Conservation (phyloP, 306 rosid species). For the Prunus mume region DNA sequence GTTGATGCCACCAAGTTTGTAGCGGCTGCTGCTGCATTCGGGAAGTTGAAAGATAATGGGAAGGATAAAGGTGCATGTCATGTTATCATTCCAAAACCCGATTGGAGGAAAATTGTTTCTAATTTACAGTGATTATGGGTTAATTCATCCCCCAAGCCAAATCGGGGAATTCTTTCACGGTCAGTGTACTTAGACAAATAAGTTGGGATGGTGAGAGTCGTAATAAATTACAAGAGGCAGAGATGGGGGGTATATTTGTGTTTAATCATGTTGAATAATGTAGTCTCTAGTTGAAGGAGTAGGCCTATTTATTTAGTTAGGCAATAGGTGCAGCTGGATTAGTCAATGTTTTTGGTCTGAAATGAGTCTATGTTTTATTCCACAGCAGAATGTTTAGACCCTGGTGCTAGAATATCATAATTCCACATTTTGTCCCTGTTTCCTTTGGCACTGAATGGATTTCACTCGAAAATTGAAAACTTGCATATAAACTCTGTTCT, state of each 20-base stretch:
- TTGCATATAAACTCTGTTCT: neutral
- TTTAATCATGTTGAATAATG: slow-evolving; percentile 32
- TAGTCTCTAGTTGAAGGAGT: slow-evolving; percentile 36
- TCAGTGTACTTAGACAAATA: slow-evolving; percentile 32
- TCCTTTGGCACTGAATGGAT: neutral
- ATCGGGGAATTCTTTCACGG: slow-evolving; percentile 37
- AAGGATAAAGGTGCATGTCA: slow-evolving; percentile 11
- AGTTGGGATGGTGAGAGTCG: slow-evolving; percentile 30
- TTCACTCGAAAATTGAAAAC: neutral
- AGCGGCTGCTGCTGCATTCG: slow-evolving; percentile 39
- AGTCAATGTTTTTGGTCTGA: slow-evolving; percentile 25
- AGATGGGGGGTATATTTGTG: slow-evolving; percentile 28
- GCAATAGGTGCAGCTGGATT: slow-evolving; percentile 37
- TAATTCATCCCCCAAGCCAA: slow-evolving; percentile 36
- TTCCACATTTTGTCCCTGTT: slow-evolving; percentile 1
- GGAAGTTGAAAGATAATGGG: slow-evolving; percentile 19
- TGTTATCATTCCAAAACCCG: slow-evolving; percentile 15
- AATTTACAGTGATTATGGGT: slow-evolving; percentile 20
- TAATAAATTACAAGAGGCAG: slow-evolving; percentile 36
- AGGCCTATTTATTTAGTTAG: slow-evolving; percentile 31
- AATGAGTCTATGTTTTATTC: slow-evolving; percentile 18
- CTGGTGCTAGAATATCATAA: slow-evolving; percentile 12
- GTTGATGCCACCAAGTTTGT: neutral
- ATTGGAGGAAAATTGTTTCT: slow-evolving; percentile 24
- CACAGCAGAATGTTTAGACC: slow-evolving; percentile 31